These are phyloP conservation scores for Podaxis sp. DNA, from an alignment of 768 basidiomycete species.

Conservation along the genomic window DNA sequence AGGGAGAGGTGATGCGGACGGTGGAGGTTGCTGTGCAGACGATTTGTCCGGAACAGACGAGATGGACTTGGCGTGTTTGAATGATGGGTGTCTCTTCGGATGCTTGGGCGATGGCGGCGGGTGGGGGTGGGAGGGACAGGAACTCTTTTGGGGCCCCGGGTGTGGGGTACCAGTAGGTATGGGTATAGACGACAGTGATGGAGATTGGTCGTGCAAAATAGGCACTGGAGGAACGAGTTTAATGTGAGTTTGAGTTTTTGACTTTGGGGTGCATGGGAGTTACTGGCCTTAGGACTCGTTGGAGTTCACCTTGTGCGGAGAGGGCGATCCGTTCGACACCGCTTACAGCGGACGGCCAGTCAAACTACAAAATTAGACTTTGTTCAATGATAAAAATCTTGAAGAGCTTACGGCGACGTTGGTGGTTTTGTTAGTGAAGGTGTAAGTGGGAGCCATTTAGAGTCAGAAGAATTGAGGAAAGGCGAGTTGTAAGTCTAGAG, in stretches of 20 bases:
- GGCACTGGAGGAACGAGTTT: background rate
- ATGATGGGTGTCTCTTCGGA: conserved; percentile 38
- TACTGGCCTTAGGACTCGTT: background rate
- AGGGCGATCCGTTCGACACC: conserved; percentile 69
- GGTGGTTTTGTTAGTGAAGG: conserved; percentile 43
- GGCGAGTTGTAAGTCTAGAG: background rate
- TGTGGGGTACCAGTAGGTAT: background rate
- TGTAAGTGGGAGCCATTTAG: conserved; percentile 34
- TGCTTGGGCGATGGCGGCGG: conserved; percentile 64
- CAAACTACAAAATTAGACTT: conserved; percentile 35
- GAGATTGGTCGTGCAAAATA: background rate
- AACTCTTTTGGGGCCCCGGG: conserved; percentile 56
- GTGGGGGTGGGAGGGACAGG: conserved; percentile 86
- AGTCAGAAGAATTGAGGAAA: conserved; percentile 16
- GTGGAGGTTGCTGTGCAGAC: conserved; percentile 66
- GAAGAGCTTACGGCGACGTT: conserved; percentile 26
- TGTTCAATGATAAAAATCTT: background rate
- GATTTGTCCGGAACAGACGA: conserved; percentile 50
- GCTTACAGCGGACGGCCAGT: conserved; percentile 50
- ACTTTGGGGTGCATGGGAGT: background rate
- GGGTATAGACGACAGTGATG: background rate
- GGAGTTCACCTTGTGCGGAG: conserved; percentile 64
- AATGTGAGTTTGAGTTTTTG: background rate
- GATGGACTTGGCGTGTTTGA: conserved; percentile 66
- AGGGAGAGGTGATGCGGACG: conserved; percentile 56